Evolutionary conservation across 1,284 basidiomycete genomes (phyloP).

Genomic region (Entoloma clypeatum): DNA sequence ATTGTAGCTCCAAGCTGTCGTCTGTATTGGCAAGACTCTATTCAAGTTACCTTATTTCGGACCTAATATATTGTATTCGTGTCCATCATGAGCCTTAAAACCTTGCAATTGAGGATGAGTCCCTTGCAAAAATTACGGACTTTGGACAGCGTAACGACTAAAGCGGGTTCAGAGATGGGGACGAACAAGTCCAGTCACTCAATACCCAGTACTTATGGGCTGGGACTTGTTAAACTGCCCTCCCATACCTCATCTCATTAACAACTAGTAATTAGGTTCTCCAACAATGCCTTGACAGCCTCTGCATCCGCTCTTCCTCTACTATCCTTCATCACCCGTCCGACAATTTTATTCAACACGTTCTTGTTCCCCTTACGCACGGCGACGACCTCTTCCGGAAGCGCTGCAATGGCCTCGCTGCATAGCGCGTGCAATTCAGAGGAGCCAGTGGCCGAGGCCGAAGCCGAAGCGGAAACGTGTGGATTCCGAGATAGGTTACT

Average conservation of each 20-base stretch:
- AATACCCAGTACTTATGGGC: too few species aligned
- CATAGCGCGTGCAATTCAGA: constrained; percentile 52
- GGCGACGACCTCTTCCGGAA: constrained; percentile 71
- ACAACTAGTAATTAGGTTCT: constrained; percentile 33
- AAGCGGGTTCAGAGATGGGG: too few species aligned
- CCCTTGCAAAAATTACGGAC: too few species aligned
- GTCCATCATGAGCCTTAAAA: too few species aligned
- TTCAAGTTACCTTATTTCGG: too few species aligned
- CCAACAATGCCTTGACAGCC: constrained; percentile 41
- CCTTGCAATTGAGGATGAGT: too few species aligned
- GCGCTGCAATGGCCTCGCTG: constrained; percentile 54
- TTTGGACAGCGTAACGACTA: too few species aligned
- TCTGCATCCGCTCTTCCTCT: constrained; percentile 75
- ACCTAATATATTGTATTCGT: too few species aligned
- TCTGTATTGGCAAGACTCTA: too few species aligned
- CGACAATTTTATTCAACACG: constrained; percentile 86
- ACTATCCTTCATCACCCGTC: constrained; percentile 84
- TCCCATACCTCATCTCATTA: constrained; percentile 1
- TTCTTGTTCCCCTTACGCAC: constrained; percentile 73
- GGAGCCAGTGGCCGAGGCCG: constrained; percentile 28
- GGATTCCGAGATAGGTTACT: constrained; percentile 25
- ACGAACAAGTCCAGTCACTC: too few species aligned
- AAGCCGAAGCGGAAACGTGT: constrained; percentile 12
- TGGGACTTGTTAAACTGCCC: too few species aligned
- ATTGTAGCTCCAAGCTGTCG: too few species aligned